Base-by-base conservation (phyloP, 768 basidiomycete species). In the Imleria badia region DNA sequence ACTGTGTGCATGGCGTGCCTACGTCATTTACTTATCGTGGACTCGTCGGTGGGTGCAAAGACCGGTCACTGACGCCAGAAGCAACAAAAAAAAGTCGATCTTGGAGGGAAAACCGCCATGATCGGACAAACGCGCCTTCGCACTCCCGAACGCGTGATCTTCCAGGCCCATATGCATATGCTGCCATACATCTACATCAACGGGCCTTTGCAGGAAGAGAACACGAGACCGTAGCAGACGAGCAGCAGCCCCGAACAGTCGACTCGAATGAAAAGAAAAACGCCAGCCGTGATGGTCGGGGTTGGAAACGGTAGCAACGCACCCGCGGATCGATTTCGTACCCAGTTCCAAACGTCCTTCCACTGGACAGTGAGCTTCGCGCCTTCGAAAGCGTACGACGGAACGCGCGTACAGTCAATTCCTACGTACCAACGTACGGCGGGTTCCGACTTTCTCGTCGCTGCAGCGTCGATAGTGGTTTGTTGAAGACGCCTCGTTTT, bases 311-410 rank as follows among this genome's bases (percentile, higher is more conserved):
- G 40, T 38, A 33, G 41, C 42, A 33, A 45, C 41, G 19, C 34
- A 7, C 45, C 56, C 56, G 56, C 56, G 55, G 56, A 57, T 57
- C 56, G 56, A 19, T 23, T 23, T 44, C 41, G 38, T 55, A 54
- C 34, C 3, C 26, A 15, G 9, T 10, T 26, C 26, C 26, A 26
- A 26, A 26, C 26, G 26, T 26, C 26, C 26, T 26, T 26, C 6
- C 26, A 26, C 26, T 26, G 26, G 26, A 6, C 26, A 26, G 26
- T 26, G 26, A 26, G 6, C 26, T 26, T 26, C 26, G 26, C 26
- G 6, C 26, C 26, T 26, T 26, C 26, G 26, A 26, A 26, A 26
- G 26, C 26, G 26, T 26, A 4, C 26, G 26, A 26, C 26, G 26
- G 26, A 26, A 26, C 6, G 6, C 26, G 26, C 26, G 26, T 26